Conservation (phyloP, 257 asterid genomes). For the Solanum bulbocastanum region DNA sequence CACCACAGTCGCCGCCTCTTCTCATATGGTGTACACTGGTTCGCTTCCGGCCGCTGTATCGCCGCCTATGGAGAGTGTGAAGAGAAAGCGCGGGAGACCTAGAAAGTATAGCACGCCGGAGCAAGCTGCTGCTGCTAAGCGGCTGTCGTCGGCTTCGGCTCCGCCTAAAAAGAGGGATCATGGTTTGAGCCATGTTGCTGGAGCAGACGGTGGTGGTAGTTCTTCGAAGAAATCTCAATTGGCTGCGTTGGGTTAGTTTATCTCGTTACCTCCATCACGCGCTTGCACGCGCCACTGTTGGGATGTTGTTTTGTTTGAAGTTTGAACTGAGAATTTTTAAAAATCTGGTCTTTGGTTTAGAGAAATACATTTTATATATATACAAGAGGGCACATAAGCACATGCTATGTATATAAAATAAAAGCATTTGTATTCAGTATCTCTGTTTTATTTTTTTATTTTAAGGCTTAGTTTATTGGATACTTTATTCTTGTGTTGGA, state of each 20-base stretch:
- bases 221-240: conserved; percentile 27
- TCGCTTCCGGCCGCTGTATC: conserved; percentile 29
- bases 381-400: background rate
- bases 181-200: conserved; percentile 7
- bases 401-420: background rate
- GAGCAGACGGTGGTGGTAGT: conserved; percentile 3
- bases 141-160: conserved; percentile 25
- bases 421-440: background rate
- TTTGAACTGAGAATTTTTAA: background rate
- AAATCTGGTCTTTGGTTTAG: background rate
- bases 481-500: background rate
- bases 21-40: conserved; percentile 27
- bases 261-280: background rate
- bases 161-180: conserved; percentile 26
- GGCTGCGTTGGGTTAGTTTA: conserved; percentile 18
- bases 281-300: background rate
- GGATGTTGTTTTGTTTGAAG: background rate
- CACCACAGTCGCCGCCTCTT: background rate
- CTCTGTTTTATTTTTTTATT: background rate
- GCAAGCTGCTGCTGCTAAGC: conserved; percentile 43
- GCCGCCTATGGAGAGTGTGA: conserved; percentile 18
- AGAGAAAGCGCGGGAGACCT: conserved; percentile 42
- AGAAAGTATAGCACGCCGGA: conserved; percentile 41
- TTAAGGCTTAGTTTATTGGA: background rate
- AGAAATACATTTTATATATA: background rate